phyloP scores from a whole-genome alignment of 2,329 filamentous ascomycete genomes.

The Aspergillus viridinutans region DNA sequence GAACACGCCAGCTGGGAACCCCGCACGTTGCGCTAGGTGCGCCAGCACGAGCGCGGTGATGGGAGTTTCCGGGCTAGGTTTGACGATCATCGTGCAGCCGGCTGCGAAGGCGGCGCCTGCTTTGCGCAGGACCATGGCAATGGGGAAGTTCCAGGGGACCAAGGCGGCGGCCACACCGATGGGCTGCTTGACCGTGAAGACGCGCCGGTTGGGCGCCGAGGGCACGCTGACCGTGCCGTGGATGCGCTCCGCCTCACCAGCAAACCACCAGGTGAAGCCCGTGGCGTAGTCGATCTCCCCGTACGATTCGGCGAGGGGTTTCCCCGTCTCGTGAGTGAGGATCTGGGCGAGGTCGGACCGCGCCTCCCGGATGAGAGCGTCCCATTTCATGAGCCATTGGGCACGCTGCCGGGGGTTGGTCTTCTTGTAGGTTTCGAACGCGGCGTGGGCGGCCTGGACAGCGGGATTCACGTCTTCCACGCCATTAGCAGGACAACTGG shows the following conservation, averaged over 20 bases:
- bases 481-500: slow-evolving; percentile 47
- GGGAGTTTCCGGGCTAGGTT: slow-evolving; percentile 66
- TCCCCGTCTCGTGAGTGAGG: slow-evolving; percentile 59
- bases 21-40: slow-evolving; percentile 50
- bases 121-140: slow-evolving; percentile 65
- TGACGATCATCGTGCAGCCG: slow-evolving; percentile 70
- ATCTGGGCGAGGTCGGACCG: slow-evolving; percentile 60
- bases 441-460: slow-evolving; percentile 56
- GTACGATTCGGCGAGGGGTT: slow-evolving; percentile 52
- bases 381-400: slow-evolving; percentile 62
- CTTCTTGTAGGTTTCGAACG: slow-evolving; percentile 58
- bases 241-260: slow-evolving; percentile 59
- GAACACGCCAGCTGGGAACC: slow-evolving; percentile 57
- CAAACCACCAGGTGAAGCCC: slow-evolving; percentile 56
- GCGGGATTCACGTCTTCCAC: slow-evolving; percentile 59
- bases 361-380: slow-evolving; percentile 59
- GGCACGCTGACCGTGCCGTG: slow-evolving; percentile 58
- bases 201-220: slow-evolving; percentile 58
- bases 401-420: slow-evolving; percentile 58
- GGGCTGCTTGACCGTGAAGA: slow-evolving; percentile 71
- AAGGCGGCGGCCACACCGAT: slow-evolving; percentile 65
- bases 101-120: slow-evolving; percentile 65
- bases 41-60: slow-evolving; percentile 54
- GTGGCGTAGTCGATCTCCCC: slow-evolving; percentile 55
- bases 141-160: slow-evolving; percentile 70